Evolutionary conservation across 2,329 filamentous ascomycete species (phyloP).

Genomic region (Venturia asperata): DNA sequence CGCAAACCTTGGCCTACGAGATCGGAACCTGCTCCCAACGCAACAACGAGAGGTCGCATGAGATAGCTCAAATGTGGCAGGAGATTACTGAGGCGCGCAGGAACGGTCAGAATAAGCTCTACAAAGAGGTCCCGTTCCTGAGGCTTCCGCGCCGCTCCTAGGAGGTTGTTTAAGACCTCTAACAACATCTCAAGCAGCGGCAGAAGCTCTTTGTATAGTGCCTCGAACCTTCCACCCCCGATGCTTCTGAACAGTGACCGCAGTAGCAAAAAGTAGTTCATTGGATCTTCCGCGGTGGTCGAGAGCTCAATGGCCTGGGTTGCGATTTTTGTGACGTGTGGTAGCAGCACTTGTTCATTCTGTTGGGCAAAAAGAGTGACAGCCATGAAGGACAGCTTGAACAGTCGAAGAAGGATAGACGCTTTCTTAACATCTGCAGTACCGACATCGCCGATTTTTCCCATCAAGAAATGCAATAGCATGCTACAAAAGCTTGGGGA

Average conservation of each 20-base stretch:
- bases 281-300: constrained; percentile 90
- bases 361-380: constrained; percentile 91
- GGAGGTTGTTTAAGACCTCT: constrained; percentile 90
- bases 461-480: constrained; percentile 96
- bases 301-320: constrained; percentile 96
- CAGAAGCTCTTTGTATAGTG: constrained; percentile 95
- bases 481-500: constrained; percentile 97
- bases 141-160: constrained; percentile 83
- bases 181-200: constrained; percentile 95
- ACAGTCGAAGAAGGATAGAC: constrained; percentile 84
- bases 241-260: constrained; percentile 93
- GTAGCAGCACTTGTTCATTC: constrained; percentile 91
- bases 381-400: constrained; percentile 98
- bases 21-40: constrained; percentile 82
- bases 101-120: constrained; percentile 91
- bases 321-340: constrained; percentile 94
- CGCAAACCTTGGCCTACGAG: constrained; percentile 89
- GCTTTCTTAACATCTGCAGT: constrained; percentile 87
- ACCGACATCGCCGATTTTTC: constrained; percentile 89
- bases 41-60: constrained; percentile 96
- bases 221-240: constrained; percentile 92
- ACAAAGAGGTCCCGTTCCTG: constrained; percentile 93
- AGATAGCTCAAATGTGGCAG: constrained; percentile 91
- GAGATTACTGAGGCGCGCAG: constrained; percentile 86
- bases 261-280: constrained; percentile 95